Conservation (phyloP, 139 green algal species). For the Chlamydomonas sp. region DNA sequence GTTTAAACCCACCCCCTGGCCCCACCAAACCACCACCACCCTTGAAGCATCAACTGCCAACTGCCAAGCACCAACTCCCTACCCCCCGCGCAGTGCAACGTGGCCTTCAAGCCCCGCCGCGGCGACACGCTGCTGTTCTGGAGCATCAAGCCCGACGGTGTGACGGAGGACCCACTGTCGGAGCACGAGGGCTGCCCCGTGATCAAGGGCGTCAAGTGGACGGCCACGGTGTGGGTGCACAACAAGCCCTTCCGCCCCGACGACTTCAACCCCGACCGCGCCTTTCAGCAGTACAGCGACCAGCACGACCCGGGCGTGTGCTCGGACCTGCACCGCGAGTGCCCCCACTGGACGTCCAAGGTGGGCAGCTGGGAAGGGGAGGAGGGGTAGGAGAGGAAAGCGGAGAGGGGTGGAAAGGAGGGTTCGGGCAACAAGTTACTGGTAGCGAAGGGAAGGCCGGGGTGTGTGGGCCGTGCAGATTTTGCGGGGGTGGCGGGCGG, state of each 20-base stretch:
- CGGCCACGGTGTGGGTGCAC: no score
- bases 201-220: neutral
- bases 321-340: conserved; percentile 26
- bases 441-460: neutral
- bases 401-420: no score
- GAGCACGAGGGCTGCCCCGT: conserved; percentile 82
- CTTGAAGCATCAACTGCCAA: neutral
- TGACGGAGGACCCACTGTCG: conserved; percentile 41
- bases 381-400: conserved; percentile 51
- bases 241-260: no score
- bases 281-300: neutral
- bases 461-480: neutral
- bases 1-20: neutral
- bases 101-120: conserved; percentile 65
- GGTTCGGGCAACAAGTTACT: conserved; percentile 43
- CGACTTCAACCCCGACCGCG: no score
- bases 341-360: neutral
- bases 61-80: neutral
- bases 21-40: neutral
- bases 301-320: conserved; percentile 29
- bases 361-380: no score
- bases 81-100: conserved; percentile 43
- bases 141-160: conserved; percentile 47
- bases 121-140: conserved; percentile 72
- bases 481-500: no score